phyloP scores from a whole-genome alignment of 257 asterid genomes.

The Solanum arcanum region DNA sequence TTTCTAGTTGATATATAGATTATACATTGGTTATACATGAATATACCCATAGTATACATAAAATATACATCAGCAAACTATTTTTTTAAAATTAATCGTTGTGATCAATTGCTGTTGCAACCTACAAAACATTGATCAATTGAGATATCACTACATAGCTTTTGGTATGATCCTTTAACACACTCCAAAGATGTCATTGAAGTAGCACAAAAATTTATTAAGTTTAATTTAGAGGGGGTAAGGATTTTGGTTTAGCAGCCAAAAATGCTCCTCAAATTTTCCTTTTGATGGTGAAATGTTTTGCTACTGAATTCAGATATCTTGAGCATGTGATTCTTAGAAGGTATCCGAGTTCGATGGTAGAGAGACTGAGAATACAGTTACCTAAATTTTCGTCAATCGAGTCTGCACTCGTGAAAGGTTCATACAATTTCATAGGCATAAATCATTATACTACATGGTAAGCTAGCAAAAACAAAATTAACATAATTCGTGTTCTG shows the following conservation, averaged over 20 bases:
- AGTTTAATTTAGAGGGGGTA: slow-evolving; percentile 81
- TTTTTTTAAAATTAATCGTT: neutral
- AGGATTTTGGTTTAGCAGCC: neutral
- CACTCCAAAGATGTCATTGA: slow-evolving; percentile 36
- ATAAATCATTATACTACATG: slow-evolving; percentile 1
- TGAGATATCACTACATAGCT: slow-evolving; percentile 60
- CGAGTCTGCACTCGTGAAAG: neutral
- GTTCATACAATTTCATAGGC: neutral
- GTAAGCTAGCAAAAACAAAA: slow-evolving; percentile 11
- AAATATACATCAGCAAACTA: neutral
- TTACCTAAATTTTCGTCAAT: neutral
- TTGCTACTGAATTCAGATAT: neutral
- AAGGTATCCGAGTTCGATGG: neutral
- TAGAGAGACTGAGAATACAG: neutral
- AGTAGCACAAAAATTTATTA: slow-evolving; percentile 52
- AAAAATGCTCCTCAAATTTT: no score
- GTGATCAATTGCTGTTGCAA: slow-evolving; percentile 8
- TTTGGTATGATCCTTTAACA: slow-evolving; percentile 63
- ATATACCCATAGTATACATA: neutral
- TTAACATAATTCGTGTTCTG: slow-evolving; percentile 29
- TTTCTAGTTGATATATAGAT: neutral
- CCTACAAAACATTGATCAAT: slow-evolving; percentile 46
- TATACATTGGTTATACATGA: neutral
- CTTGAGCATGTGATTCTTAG: neutral
- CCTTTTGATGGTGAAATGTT: neutral